These are phyloP conservation scores for Suhomyces panamericanus DNA, from an alignment of 1,139 yeast genomes.

Conservation along the genomic window DNA sequence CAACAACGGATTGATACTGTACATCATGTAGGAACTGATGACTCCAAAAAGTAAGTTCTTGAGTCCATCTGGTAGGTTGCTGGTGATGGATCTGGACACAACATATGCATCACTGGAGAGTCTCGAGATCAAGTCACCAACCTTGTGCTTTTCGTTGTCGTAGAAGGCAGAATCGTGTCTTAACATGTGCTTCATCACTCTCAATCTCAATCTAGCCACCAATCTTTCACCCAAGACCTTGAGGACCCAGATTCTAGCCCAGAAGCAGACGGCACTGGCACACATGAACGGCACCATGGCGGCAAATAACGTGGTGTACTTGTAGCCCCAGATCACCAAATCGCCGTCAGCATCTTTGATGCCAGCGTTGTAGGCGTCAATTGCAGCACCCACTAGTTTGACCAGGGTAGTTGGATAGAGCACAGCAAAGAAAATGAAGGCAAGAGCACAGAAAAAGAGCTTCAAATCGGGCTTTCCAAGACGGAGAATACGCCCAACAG, in stretches of 20 bases:
- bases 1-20: constrained; percentile 43
- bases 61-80: constrained; percentile 49
- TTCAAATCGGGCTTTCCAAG: constrained; percentile 45
- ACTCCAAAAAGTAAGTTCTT: constrained; percentile 48
- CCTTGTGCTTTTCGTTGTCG: constrained; percentile 53
- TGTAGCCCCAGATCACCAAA: constrained; percentile 48
- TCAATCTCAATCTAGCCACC: constrained; percentile 46
- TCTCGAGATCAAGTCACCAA: constrained; percentile 55
- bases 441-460: constrained; percentile 42
- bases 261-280: constrained; percentile 46
- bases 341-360: constrained; percentile 41
- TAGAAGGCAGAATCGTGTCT: constrained; percentile 54
- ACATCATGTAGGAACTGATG: constrained; percentile 51
- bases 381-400: constrained; percentile 48
- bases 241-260: constrained; percentile 53
- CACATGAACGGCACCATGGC: constrained; percentile 50
- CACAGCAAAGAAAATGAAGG: constrained; percentile 47
- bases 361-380: constrained; percentile 45
- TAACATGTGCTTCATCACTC: constrained; percentile 50
- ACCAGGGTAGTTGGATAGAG: constrained; percentile 49
- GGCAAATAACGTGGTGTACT: constrained; percentile 41
- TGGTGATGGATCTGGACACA: constrained; percentile 48
- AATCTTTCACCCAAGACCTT: constrained; percentile 38
- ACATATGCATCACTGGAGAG: constrained; percentile 57
- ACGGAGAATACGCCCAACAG: constrained; percentile 38